Evolutionary conservation across 257 asterid species (phyloP), one percentile per base, ranked within the genome.

Genomic region (Hygrophila difformis): DNA sequence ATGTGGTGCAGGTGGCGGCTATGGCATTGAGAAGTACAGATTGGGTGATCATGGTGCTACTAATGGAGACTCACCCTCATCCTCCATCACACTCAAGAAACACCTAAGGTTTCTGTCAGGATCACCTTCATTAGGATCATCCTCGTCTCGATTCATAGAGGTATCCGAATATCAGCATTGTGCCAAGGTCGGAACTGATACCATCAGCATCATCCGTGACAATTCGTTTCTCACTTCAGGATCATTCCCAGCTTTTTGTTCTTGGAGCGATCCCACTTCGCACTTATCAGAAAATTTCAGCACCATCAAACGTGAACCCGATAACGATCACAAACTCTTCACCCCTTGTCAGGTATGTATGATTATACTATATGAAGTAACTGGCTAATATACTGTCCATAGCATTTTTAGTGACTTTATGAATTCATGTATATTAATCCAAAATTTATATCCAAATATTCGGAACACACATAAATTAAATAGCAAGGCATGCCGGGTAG

Each of bases 241-340:
- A n/a, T n/a, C n/a, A 41, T 68, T 54, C 51, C 73, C 74, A 4
- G n/a, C n/a, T n/a, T 68, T 63, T 31, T 66, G 68, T 17, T 55
- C 93, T 49, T 80, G 87, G 81, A 79, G 49, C 57, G 74, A 63
- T 57, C 56, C n/a, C n/a, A n/a, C 84, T 56, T 57, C 82, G 29
- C 64, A 65, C 57, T 74, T 72, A 44, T 63, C 67, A 8, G 81
- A 68, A 38, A 67, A 61, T 21, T 61, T 74, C 57, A 50, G 51
- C 23, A 68, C 72, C 43, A 56, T 77, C 59, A 86, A 82, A 75
- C 70, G 73, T 63, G 94, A 82, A 65, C 19, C 71, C 26, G 87
- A 80, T 34, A 14, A 8, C 64, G 76, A 69, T 62, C 68, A 47
- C 13, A 59, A 61, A 41, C 47, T 61, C 12, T 68, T 67, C 45